Conservation (phyloP, 768 basidiomycete genomes). For the Termitomyces titanicus region DNA sequence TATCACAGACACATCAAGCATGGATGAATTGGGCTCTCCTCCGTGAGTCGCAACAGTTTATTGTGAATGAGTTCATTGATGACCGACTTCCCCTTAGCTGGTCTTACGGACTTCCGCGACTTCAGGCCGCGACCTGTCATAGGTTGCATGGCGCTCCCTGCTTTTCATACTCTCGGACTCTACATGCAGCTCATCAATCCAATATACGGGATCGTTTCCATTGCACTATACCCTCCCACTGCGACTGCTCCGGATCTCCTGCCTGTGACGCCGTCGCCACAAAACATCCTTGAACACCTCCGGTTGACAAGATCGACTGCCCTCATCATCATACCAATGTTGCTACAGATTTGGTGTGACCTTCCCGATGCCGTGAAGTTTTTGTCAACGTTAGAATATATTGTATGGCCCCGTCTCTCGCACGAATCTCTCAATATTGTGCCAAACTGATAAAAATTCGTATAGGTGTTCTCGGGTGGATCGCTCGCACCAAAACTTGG, state of each 20-base stretch:
- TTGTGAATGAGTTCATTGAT: too few relatives aligned
- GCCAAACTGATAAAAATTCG: too few relatives aligned
- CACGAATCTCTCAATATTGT: too few relatives aligned
- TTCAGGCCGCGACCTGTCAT: conserved; percentile 7
- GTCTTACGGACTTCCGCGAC: conserved; percentile 5
- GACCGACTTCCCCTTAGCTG: neutral
- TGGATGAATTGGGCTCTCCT: conserved; percentile 18
- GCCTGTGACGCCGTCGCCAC: conserved; percentile 30
- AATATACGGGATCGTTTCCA: conserved; percentile 14
- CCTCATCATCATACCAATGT: conserved; percentile 23
- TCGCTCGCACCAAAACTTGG: conserved; percentile 27
- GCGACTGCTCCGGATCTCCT: conserved; percentile 8
- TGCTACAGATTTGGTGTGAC: conserved; percentile 25
- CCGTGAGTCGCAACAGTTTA: conserved; percentile 14
- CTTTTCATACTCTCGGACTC: conserved; percentile 28
- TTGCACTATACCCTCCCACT: conserved; percentile 23
- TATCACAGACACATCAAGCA: conserved; percentile 20
- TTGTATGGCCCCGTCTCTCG: conserved; percentile 21
- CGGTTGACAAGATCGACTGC: conserved; percentile 14
- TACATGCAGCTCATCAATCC: conserved; percentile 21
- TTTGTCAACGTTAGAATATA: conserved; percentile 19
- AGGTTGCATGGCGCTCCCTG: conserved; percentile 23
- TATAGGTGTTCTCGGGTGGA: conserved; percentile 26
- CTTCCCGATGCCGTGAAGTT: conserved; percentile 18
- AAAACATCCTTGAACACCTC: conserved; percentile 27